These are phyloP conservation scores for Penicillium psychrosexuale DNA, from an alignment of 2,329 filamentous ascomycete genomes.

Conservation along the genomic window DNA sequence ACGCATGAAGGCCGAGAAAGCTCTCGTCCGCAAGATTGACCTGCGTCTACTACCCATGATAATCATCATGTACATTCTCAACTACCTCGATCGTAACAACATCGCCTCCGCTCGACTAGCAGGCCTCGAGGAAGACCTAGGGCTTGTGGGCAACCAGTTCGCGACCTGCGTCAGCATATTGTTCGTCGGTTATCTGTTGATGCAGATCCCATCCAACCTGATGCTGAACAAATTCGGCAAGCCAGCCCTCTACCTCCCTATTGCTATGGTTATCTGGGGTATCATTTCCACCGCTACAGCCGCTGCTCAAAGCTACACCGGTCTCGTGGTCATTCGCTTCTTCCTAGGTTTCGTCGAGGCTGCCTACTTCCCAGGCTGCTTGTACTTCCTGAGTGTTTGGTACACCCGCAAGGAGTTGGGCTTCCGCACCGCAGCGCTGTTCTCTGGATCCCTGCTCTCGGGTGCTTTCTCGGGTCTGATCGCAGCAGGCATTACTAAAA, in stretches of 20 bases:
- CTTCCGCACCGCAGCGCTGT: constrained; percentile 48
- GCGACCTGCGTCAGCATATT: constrained; percentile 42
- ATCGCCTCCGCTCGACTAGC: constrained; percentile 42
- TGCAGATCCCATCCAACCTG: constrained; percentile 56
- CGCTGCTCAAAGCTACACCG: constrained; percentile 48
- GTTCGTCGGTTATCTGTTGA: constrained; percentile 60
- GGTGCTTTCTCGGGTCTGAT: constrained; percentile 69
- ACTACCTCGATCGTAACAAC: constrained; percentile 64
- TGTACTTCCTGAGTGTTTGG: constrained; percentile 35
- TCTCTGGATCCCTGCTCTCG: constrained; percentile 64
- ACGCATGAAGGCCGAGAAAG: constrained; percentile 54
- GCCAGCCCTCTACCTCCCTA: constrained; percentile 51
- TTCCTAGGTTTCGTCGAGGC: constrained; percentile 44
- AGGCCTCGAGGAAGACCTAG: constrained; percentile 31
- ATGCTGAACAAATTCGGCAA: constrained; percentile 51
- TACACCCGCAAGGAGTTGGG: constrained; percentile 29
- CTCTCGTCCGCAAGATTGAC: constrained; percentile 68
- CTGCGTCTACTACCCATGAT: constrained; percentile 64
- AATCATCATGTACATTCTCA: constrained; percentile 73
- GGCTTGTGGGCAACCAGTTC: constrained; percentile 17
- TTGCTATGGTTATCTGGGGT: constrained; percentile 59
- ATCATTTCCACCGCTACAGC: constrained; percentile 52
- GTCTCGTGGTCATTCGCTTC: constrained; percentile 45
- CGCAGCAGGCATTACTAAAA: constrained; percentile 62
- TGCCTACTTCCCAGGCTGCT: constrained; percentile 39